Conservation (phyloP, 306 rosid species). For the Quercus aquifolioides region DNA sequence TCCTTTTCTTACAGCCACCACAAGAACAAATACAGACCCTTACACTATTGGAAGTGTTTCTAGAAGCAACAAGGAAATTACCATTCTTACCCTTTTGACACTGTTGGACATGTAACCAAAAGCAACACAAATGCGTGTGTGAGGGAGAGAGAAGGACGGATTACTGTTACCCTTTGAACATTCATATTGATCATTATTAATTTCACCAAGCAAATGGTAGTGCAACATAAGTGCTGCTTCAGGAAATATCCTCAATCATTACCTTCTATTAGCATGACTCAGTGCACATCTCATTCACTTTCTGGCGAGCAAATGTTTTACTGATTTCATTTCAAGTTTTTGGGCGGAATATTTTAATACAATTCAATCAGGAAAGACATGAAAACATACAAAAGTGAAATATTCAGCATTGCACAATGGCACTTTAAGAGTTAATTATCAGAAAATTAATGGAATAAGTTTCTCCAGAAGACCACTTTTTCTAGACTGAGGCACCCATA, state of each 20-base stretch:
- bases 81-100: neutral
- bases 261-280: neutral
- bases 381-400: neutral
- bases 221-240: neutral
- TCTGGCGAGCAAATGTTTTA: neutral
- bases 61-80: no score
- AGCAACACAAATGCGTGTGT: neutral
- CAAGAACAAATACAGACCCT: no score
- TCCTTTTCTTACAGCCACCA: no score
- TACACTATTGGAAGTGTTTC: no score
- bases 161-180: neutral
- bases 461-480: slow-evolving; percentile 4
- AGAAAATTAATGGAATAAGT: slow-evolving; percentile 10
- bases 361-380: neutral
- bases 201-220: neutral
- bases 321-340: slow-evolving; percentile 1
- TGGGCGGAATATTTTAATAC: neutral
- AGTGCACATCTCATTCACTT: neutral
- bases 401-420: neutral
- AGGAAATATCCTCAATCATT: neutral
- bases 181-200: neutral
- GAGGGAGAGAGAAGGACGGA: no score
- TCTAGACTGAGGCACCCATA: slow-evolving; percentile 2
- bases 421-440: neutral
- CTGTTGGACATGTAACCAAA: neutral